Percentiles rank a stretch among this genome's conserved stretches.
Evolutionary conservation across 768 basidiomycete species (phyloP).

Genomic region (Tylopilus intermedius): DNA sequence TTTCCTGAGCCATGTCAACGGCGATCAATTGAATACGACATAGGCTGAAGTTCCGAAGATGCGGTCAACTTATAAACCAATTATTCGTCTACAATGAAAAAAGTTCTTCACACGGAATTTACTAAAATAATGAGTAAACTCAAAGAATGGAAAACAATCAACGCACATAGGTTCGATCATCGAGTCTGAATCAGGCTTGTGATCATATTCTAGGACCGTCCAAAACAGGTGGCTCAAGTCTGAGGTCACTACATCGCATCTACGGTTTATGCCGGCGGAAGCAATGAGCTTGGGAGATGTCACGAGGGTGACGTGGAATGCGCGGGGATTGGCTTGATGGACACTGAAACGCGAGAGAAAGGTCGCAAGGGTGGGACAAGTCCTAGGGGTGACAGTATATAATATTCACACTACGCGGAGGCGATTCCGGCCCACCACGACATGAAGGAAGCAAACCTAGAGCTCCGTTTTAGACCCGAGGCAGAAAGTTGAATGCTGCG

Average conservation of each 20-base stretch:
- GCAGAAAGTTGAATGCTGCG: conserved; percentile 15
- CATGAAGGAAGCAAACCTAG: conserved; percentile 24
- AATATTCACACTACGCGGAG: conserved; percentile 16
- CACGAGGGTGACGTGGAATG: conserved; percentile 5
- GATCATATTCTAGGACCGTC: conserved; percentile 4
- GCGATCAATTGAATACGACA: conserved; percentile 35
- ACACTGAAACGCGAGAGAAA: conserved; percentile 22
- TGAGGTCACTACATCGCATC: neutral
- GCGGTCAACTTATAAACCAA: conserved; percentile 4
- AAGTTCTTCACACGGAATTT: conserved; percentile 18
- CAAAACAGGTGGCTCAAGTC: conserved; percentile 5
- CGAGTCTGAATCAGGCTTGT: conserved; percentile 1
- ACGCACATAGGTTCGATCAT: neutral
- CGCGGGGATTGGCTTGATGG: conserved; percentile 6
- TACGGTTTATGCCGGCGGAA: no score
- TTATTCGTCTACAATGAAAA: conserved; percentile 1
- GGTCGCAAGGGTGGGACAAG: conserved; percentile 18
- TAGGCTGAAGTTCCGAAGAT: conserved; percentile 26
- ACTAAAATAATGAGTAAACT: conserved; percentile 12
- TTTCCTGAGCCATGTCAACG: conserved; percentile 29
- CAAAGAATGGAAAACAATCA: conserved; percentile 17
- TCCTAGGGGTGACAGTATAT: conserved; percentile 13
- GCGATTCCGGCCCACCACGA: conserved; percentile 19
- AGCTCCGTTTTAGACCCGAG: conserved; percentile 31
- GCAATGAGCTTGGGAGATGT: neutral